Percentiles rank a stretch among this genome's conserved stretches.
Conservation (phyloP, 2,329 filamentous ascomycete species). For the Fusarium duplospermum region DNA sequence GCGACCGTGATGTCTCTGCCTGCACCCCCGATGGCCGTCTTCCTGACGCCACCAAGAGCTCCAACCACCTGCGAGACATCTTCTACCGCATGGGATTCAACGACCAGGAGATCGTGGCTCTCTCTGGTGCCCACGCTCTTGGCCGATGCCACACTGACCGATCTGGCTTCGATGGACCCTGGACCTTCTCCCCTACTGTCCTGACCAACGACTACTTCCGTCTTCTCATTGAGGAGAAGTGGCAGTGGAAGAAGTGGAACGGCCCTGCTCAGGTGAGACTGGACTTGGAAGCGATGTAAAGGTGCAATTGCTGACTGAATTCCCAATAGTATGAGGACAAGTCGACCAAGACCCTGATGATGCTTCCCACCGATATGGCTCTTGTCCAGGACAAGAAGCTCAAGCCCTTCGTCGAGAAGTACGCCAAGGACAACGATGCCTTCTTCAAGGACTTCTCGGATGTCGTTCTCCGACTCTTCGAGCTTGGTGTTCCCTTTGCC, state of each 20-base stretch:
- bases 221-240: constrained; percentile 90
- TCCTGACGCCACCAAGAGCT: constrained; percentile 81
- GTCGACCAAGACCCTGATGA: constrained; percentile 90
- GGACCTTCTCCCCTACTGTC: constrained; percentile 91
- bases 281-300: too few relatives aligned
- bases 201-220: constrained; percentile 96
- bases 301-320: constrained; percentile 14
- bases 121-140: constrained; percentile 86
- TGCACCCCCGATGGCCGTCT: constrained; percentile 95
- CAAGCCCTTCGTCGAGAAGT: constrained; percentile 82
- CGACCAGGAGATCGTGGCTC: constrained; percentile 94
- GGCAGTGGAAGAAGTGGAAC: constrained; percentile 91
- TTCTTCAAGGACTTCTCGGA: constrained; percentile 96
- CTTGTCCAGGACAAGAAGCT: constrained; percentile 91
- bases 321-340: constrained; percentile 82
- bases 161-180: constrained; percentile 88
- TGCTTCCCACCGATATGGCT: constrained; percentile 93
- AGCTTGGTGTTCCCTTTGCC: constrained; percentile 92
- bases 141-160: constrained; percentile 92
- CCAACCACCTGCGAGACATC: constrained; percentile 87
- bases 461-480: constrained; percentile 85
- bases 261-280: constrained; percentile 76
- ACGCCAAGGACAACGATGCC: constrained; percentile 87
- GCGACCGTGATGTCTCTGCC: constrained; percentile 80
- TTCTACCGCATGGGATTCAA: constrained; percentile 98